Evolutionary conservation across 1,139 yeast genomes (phyloP).

Genomic region (Diutina scorzettiae): DNA sequence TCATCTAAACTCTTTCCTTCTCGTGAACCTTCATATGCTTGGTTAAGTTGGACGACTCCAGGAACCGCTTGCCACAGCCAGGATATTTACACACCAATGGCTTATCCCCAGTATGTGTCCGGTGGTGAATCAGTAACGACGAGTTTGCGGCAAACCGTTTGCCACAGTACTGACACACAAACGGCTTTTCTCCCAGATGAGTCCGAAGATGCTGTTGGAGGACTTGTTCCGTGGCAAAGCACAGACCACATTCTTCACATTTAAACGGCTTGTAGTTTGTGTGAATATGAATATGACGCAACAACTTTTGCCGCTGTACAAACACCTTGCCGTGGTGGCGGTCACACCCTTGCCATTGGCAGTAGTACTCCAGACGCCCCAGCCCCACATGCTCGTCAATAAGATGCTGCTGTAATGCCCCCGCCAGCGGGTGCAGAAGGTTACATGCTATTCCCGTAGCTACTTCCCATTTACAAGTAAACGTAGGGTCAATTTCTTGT

Average conservation of each 20-base stretch:
- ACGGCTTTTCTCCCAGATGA: slow-evolving; percentile 78
- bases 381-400: slow-evolving; percentile 57
- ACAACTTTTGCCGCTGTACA: slow-evolving; percentile 71
- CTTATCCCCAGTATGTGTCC: slow-evolving; percentile 54
- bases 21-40: slow-evolving; percentile 72
- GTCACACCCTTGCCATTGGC: slow-evolving; percentile 72
- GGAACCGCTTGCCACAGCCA: slow-evolving; percentile 74
- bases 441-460: slow-evolving; percentile 35
- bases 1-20: too few relatives aligned
- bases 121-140: slow-evolving; percentile 39
- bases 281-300: slow-evolving; percentile 81
- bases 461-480: slow-evolving; percentile 37
- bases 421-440: slow-evolving; percentile 34
- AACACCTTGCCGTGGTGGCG: slow-evolving; percentile 52
- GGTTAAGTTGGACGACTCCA: slow-evolving; percentile 79
- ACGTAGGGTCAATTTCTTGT: slow-evolving; percentile 15
- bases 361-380: slow-evolving; percentile 57
- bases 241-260: slow-evolving; percentile 56
- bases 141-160: slow-evolving; percentile 44
- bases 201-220: slow-evolving; percentile 66
- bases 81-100: slow-evolving; percentile 73
- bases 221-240: slow-evolving; percentile 58
- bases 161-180: slow-evolving; percentile 33
- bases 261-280: slow-evolving; percentile 70
- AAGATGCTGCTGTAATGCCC: slow-evolving; percentile 61